A percentile compares a stretch with the other conserved stretches of the same genome.
phyloP scores from a whole-genome alignment of 1,284 basidiomycete genomes.

The Cryptococcus neoformans region DNA sequence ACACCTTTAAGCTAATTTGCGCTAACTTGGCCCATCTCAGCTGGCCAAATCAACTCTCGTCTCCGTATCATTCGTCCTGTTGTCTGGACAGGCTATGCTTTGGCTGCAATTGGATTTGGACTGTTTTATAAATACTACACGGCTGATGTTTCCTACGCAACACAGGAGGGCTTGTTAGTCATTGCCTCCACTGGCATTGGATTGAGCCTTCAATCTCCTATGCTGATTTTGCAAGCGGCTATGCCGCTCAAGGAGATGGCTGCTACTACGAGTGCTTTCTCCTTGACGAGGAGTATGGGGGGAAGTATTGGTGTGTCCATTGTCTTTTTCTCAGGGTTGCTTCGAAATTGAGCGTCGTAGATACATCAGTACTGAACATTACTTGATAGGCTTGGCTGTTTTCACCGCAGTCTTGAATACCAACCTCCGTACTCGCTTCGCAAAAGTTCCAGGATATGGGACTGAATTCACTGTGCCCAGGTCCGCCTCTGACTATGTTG shows the following conservation, averaged over 20 bases:
- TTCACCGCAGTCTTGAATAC: constrained; percentile 41
- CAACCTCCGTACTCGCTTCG: constrained; percentile 28
- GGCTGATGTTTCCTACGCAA: constrained; percentile 18
- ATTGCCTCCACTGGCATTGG: constrained; percentile 27
- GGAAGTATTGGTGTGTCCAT: constrained; percentile 28
- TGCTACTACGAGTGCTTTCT: constrained; percentile 38
- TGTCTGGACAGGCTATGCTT: constrained; percentile 36
- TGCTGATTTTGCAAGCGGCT: constrained; percentile 38
- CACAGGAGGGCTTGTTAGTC: constrained; percentile 29
- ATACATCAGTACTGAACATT: neutral
- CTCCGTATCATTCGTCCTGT: constrained; percentile 41
- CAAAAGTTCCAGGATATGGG: constrained; percentile 33
- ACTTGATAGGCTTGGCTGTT: constrained; percentile 26
- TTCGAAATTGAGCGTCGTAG: neutral
- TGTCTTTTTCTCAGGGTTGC: neutral
- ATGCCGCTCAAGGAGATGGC: constrained; percentile 48
- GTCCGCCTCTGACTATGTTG: constrained; percentile 27
- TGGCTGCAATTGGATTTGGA: constrained; percentile 31
- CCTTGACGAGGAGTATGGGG: constrained; percentile 25
- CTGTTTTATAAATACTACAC: constrained; percentile 29
- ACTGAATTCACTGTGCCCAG: constrained; percentile 30
- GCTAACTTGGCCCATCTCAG: constrained; percentile 6
- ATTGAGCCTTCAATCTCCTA: constrained; percentile 20
- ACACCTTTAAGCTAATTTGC: neutral
- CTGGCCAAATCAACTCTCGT: constrained; percentile 36